These are phyloP conservation scores for Helminthosporium solani DNA, from an alignment of 2,329 filamentous ascomycete species.

Conservation along the genomic window DNA sequence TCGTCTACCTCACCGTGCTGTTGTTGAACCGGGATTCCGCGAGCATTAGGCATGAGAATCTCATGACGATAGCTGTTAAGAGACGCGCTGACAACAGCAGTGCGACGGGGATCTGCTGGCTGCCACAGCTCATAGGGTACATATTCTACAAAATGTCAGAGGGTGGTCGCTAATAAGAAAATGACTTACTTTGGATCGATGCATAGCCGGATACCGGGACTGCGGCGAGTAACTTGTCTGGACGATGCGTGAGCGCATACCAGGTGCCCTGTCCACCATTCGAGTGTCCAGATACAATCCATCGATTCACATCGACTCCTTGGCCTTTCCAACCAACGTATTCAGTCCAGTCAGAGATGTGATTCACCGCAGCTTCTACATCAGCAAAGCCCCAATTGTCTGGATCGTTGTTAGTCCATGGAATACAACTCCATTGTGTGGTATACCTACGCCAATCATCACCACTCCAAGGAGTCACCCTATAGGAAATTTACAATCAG, in stretches of 20 bases:
- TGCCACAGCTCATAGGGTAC: conserved; percentile 60
- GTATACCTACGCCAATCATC: conserved; percentile 59
- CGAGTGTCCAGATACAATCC: conserved; percentile 59
- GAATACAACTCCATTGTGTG: not conserved
- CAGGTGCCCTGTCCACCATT: conserved; percentile 63
- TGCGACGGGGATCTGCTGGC: conserved; percentile 53
- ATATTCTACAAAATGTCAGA: conserved; percentile 46
- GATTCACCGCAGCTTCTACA: conserved; percentile 53
- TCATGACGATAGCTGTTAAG: conserved; percentile 58
- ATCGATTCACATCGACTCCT: conserved; percentile 47
- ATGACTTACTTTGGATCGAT: conserved; percentile 53
- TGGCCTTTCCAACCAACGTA: conserved; percentile 51
- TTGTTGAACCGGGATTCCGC: conserved; percentile 55
- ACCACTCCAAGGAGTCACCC: conserved; percentile 58
- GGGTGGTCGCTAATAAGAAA: not conserved
- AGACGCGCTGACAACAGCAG: conserved; percentile 50
- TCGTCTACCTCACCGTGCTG: conserved; percentile 59
- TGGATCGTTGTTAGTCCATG: conserved; percentile 13
- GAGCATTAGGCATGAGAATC: conserved; percentile 53
- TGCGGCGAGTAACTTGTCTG: conserved; percentile 58
- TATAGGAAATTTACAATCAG: not conserved
- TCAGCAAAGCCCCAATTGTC: conserved; percentile 59
- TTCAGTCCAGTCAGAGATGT: conserved; percentile 54
- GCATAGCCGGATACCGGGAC: conserved; percentile 60
- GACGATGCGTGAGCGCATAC: conserved; percentile 57